A percentile compares a stretch with the other conserved stretches of the same genome.
Conservation (phyloP, 306 rosid genomes). For the Cucurbita moschata region DNA sequence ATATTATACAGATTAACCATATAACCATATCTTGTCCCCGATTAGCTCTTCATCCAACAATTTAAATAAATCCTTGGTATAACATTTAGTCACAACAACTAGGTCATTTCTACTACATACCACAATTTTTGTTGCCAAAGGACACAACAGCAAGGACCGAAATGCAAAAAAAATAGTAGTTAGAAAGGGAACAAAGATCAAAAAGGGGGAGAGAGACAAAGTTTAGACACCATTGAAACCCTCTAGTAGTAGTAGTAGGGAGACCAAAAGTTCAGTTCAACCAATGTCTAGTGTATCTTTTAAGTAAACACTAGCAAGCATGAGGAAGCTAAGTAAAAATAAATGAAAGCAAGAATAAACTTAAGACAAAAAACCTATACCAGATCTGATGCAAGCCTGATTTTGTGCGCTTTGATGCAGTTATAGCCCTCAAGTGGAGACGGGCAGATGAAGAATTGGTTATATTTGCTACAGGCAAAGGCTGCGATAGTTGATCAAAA, state of each 20-base stretch:
- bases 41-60: neutral
- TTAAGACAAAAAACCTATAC: constrained; percentile 23
- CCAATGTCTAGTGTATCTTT: neutral
- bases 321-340: neutral
- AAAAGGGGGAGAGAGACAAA: neutral
- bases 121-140: neutral
- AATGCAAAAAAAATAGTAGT: neutral
- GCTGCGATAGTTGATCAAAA: constrained; percentile 83
- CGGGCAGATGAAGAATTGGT: constrained; percentile 71
- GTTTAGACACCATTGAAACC: neutral
- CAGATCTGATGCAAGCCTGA: constrained; percentile 70
- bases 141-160: neutral
- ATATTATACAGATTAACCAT: neutral
- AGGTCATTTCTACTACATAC: neutral
- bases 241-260: neutral
- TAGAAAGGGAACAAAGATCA: neutral
- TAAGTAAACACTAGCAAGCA: neutral
- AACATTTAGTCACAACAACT: neutral
- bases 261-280: neutral
- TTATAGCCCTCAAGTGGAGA: constrained; percentile 85
- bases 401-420: constrained; percentile 85
- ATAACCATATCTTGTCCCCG: neutral
- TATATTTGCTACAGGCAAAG: constrained; percentile 70
- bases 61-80: neutral
- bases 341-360: constrained; percentile 4